Conservation (phyloP, 257 asterid species). For the Nicotiana undulata region DNA sequence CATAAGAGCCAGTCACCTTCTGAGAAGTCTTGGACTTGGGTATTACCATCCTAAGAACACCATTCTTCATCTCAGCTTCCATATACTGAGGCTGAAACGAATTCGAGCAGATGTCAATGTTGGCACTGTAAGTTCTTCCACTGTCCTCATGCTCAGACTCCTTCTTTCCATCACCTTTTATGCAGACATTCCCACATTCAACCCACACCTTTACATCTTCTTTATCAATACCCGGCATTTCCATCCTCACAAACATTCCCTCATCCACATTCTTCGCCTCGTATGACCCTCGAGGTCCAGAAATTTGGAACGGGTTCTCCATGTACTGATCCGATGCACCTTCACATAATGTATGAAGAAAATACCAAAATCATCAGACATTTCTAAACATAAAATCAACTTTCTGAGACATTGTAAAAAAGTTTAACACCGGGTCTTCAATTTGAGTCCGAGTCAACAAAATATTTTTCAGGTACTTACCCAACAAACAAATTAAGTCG, state of each 20-base stretch:
- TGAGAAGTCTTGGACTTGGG: slow-evolving; percentile 15
- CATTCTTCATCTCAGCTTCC: slow-evolving; percentile 32
- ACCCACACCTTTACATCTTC: slow-evolving; percentile 23
- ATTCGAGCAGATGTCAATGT: slow-evolving; percentile 10
- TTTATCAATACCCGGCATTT: slow-evolving; percentile 28
- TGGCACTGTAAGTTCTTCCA: slow-evolving; percentile 18
- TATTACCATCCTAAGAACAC: slow-evolving; percentile 25
- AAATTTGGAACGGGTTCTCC: slow-evolving; percentile 22
- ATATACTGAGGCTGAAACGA: slow-evolving; percentile 13
- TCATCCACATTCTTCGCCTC: slow-evolving; percentile 6
- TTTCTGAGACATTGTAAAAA: no score
- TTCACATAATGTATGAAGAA: not conserved
- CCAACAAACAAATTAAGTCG: no score
- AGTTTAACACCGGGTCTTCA: no score
- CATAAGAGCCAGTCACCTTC: not conserved
- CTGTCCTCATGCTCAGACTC: slow-evolving; percentile 15
- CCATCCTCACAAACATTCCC: slow-evolving; percentile 16
- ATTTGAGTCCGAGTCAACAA: no score
- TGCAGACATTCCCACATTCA: slow-evolving; percentile 11
- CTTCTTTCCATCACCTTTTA: slow-evolving; percentile 22
- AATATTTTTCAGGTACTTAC: no score
- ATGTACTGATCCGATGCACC: not conserved
- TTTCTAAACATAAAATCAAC: not conserved
- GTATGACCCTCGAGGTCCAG: slow-evolving; percentile 14
- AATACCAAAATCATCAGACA: not conserved